Percentiles rank a stretch among this genome's conserved stretches.
Evolutionary conservation across 164 flowering plant genomes (phyloP).

Genomic region (Aristolochia californica): DNA sequence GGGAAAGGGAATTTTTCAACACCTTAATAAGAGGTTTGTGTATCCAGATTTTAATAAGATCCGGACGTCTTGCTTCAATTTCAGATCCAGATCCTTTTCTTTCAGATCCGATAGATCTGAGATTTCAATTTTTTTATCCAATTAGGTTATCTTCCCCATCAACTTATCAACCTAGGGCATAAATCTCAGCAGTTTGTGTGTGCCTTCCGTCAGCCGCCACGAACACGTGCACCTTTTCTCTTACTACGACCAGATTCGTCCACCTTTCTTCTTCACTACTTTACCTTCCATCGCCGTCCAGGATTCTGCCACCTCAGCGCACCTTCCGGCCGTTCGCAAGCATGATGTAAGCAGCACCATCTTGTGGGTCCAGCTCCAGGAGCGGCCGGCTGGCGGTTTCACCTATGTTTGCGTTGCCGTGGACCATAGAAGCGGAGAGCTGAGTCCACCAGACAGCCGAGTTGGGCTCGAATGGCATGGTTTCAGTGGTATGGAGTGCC

Average conservation of each 20-base stretch:
- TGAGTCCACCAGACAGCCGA: constrained; percentile 57
- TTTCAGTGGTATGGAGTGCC: constrained; percentile 37
- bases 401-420: constrained; percentile 32
- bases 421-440: constrained; percentile 31
- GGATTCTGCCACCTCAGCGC: constrained; percentile 43
- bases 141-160: constrained; percentile 44
- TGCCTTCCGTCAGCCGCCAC: constrained; percentile 46
- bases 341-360: constrained; percentile 64
- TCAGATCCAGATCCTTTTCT: no score
- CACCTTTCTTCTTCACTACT: constrained; percentile 40
- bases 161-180: constrained; percentile 37
- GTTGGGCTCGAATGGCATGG: constrained; percentile 62
- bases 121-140: no score
- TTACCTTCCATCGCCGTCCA: constrained; percentile 50
- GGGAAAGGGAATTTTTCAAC: no score
- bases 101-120: no score
- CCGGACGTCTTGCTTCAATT: no score
- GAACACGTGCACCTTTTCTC: constrained; percentile 47
- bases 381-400: constrained; percentile 23
- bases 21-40: no score
- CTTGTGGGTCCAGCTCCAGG: constrained; percentile 30
- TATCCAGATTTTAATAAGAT: no score
- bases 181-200: constrained; percentile 29
- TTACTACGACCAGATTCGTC: constrained; percentile 63
- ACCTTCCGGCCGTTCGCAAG: constrained; percentile 42